phyloP scores from a whole-genome alignment of 257 asterid genomes.

The Gardenia jasminoides region DNA sequence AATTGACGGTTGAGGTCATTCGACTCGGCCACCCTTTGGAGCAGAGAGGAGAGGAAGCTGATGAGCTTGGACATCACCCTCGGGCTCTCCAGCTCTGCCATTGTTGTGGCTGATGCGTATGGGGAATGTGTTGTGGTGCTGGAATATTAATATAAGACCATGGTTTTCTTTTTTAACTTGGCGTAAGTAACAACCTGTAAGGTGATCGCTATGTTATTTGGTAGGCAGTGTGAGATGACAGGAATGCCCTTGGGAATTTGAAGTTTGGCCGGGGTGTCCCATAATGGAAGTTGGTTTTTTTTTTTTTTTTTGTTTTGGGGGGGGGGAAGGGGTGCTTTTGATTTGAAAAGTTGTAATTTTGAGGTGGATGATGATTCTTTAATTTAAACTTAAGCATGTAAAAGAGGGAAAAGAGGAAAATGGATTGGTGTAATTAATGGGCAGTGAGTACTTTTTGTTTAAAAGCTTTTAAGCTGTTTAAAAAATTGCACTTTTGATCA shows the following conservation, averaged over 20 bases:
- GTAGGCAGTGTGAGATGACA: constrained; percentile 24
- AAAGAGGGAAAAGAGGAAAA: constrained; percentile 44
- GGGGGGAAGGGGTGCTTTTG: background rate
- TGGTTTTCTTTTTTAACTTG: constrained; percentile 2
- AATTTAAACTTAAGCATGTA: constrained; percentile 63
- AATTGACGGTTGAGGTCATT: constrained; percentile 52
- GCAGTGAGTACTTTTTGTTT: background rate
- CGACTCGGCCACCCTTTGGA: constrained; percentile 67
- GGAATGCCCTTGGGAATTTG: constrained; percentile 33
- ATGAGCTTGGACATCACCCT: constrained; percentile 64
- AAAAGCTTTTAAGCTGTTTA: constrained; percentile 10
- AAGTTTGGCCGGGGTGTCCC: constrained; percentile 27
- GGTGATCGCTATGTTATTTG: constrained; percentile 38
- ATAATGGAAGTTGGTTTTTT: background rate
- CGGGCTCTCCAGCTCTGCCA: constrained; percentile 73
- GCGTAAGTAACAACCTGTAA: constrained; percentile 40
- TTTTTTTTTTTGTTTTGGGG: background rate
- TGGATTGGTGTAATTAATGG: constrained; percentile 14
- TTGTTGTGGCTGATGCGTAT: constrained; percentile 2
- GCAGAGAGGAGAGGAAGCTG: constrained; percentile 72
- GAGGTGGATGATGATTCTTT: constrained; percentile 40
- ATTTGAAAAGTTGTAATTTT: constrained; percentile 18
- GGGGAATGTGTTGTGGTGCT: constrained; percentile 28
- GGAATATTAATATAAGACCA: constrained; percentile 27
- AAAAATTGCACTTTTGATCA: constrained; percentile 39